These are phyloP conservation scores for Chytriomyces hyalinus DNA, from an alignment of 192 early-diverging fungal genomes.

Conservation along the genomic window DNA sequence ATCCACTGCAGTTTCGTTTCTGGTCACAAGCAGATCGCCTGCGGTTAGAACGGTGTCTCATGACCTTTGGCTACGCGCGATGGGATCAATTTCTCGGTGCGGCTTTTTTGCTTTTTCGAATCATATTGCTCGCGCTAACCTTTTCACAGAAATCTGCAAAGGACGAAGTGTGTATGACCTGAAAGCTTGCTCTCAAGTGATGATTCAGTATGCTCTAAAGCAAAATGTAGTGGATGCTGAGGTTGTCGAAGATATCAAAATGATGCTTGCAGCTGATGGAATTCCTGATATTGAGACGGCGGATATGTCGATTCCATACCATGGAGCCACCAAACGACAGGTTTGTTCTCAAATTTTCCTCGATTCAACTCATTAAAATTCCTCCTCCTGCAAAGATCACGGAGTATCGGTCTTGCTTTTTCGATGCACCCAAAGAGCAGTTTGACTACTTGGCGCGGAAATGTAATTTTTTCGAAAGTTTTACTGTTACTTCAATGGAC, in stretches of 20 bases:
- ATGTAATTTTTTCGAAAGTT: conserved; percentile 41
- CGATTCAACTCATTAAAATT: neutral
- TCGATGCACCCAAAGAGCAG: conserved; percentile 76
- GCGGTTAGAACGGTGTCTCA: conserved; percentile 57
- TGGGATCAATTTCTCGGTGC: conserved; percentile 67
- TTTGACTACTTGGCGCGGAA: conserved; percentile 75
- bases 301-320: conserved; percentile 64
- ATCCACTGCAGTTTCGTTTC: conserved; percentile 27
- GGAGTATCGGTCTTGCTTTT: conserved; percentile 72
- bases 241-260: conserved; percentile 66
- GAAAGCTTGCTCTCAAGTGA: conserved; percentile 38
- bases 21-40: conserved; percentile 62
- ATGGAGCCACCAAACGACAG: conserved; percentile 68
- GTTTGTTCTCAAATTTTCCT: conserved; percentile 32
- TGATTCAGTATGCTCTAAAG: conserved; percentile 56
- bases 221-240: conserved; percentile 64
- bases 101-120: conserved; percentile 14
- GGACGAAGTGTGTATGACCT: conserved; percentile 54
- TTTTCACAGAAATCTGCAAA: conserved; percentile 51
- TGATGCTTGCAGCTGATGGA: conserved; percentile 34
- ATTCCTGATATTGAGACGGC: conserved; percentile 40
- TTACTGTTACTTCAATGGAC: neutral
- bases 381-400: conserved; percentile 39
- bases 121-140: neutral
- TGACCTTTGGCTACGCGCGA: conserved; percentile 55